Conservation (phyloP, 805 yeast species). For the Cyberlindnera xylosilytica region DNA sequence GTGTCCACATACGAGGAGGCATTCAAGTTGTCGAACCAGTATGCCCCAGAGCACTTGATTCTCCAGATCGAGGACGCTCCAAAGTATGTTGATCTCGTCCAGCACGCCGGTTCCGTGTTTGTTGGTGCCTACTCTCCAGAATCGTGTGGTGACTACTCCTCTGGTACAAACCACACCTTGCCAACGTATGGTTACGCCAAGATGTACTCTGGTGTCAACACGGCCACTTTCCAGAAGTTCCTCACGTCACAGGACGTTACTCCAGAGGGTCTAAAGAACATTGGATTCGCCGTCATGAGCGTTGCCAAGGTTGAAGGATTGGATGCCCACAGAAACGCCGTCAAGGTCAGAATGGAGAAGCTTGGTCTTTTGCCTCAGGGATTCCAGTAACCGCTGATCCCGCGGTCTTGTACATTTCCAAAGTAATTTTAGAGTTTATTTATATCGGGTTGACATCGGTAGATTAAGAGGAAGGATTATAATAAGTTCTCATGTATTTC, state of each 20-base stretch:
- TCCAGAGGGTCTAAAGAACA: conserved; percentile 76
- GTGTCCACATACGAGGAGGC: conserved; percentile 78
- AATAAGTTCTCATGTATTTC: too few species aligned
- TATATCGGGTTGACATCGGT: too few species aligned
- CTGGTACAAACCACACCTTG: conserved; percentile 97
- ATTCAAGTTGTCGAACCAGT: conserved; percentile 77
- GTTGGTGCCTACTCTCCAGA: conserved; percentile 97
- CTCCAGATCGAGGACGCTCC: conserved; percentile 83
- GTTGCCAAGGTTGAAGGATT: conserved; percentile 95
- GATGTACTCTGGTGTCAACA: conserved; percentile 96
- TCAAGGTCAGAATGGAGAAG: conserved; percentile 87
- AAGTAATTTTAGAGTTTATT: too few species aligned
- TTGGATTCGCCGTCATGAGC: conserved; percentile 96
- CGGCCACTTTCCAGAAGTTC: conserved; percentile 92
- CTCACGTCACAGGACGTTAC: conserved; percentile 92
- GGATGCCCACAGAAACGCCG: conserved; percentile 97
- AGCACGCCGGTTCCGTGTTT: conserved; percentile 94
- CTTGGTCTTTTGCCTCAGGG: conserved; percentile 49
- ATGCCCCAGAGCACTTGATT: conserved; percentile 98
- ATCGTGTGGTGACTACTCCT: conserved; percentile 96
- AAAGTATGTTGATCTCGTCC: conserved; percentile 65
- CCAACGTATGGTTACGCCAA: conserved; percentile 99
- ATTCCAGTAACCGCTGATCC: too few species aligned
- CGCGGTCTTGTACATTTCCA: too few species aligned
- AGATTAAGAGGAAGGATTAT: too few species aligned